Base-by-base conservation (phyloP, 306 rosid genomes). In the Sicyos edulis region DNA sequence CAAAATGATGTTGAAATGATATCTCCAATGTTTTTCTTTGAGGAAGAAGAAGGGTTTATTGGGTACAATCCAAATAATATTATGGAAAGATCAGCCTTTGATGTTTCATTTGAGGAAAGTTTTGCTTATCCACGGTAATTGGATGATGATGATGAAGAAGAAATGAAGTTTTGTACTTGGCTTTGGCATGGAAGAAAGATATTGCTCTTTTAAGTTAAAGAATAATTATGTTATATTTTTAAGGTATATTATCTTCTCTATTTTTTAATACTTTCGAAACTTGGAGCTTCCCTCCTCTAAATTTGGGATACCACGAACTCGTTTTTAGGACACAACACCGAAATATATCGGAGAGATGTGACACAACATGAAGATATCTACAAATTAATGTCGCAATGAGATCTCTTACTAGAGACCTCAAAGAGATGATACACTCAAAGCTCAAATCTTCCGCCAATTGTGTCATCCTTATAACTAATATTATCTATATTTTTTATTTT, bases 91-190 rank as follows among this genome's bases (percentile, higher is more conserved):
- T 66, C 72, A 21, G 54, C 37, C 6, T 20, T 45, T 21, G 40
- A 66, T 47, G 72, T 66, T 20, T 20, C 72, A 21, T 7, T 80
- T 59, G 76, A 80, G 68, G 84, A 85, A 62, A 84, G 75, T 32
- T 83, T 82, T 76, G 59, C 70, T 68, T 77, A 80, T 71, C 89
- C 91, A 34, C 84, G 91, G 83, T 81, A 50, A 21, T 50, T 14
- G 32, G 10, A 8, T 26, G 50, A 26, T 4, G 44, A 55, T 0
- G 34, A 37, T 16, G 5, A 34, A 16, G 0, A 9, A 13, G 54
- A 9, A 45, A 21, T 54, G 26, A 62, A 71, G 45, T 71, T 71
- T 70, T 70, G 26, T 8, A 67, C 7, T 47, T 64, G 15, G 52
- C 52, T 29, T 19, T 64, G 29, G 52, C 70, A 64, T 40, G 52